Evolutionary conservation across 73 alveolate species (phyloP), one percentile per base, ranked within the genome.

Genomic region (Paramecium caudatum): DNA sequence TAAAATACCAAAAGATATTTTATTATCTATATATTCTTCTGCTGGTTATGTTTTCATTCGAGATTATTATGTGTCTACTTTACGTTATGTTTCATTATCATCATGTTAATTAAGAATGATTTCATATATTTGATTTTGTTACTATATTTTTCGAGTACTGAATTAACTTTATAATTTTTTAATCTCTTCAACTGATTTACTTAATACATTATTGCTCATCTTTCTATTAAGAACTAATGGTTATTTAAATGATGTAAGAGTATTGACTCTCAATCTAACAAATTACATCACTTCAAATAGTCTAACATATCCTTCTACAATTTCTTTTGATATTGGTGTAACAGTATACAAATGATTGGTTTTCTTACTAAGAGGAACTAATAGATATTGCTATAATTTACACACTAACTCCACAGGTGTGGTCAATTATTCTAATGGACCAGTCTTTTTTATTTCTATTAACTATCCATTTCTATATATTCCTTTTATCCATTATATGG

Each of bases 221-320:
- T 55, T 55, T 23, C 80, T 55, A 1, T 27, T 10, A 23, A 43
- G 80, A 25, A 27, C 23, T 15, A 27, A 23, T 55, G 23, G 30
- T 5, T 37, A 55, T 23, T 55, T 17, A 25, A 55, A 27, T 1
- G 23, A 37, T 27, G 43, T 55, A 27, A 55, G 16, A 55, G 80
- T 55, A 25, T 55, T 55, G 8, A 55, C 80, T 2, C 80, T 37
- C 23, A 55, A 43, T 27, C 80, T 17, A 55, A 55, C 80, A 9
- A 55, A 55, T 55, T 55, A 25, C 80, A 55, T 55, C 41, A 55
- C 80, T 55, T 55, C 80, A 55, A 55, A 55, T 21, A 55, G 13
- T 23, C 80, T 55, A 4, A 55, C 30, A 55, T 55, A 55, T 19
- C 80, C 80, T 2, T 27, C 9, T 19, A 55, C 30, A 55, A 55